Conservation (phyloP, 169 alveolate species). For the Eimeria praecox region DNA sequence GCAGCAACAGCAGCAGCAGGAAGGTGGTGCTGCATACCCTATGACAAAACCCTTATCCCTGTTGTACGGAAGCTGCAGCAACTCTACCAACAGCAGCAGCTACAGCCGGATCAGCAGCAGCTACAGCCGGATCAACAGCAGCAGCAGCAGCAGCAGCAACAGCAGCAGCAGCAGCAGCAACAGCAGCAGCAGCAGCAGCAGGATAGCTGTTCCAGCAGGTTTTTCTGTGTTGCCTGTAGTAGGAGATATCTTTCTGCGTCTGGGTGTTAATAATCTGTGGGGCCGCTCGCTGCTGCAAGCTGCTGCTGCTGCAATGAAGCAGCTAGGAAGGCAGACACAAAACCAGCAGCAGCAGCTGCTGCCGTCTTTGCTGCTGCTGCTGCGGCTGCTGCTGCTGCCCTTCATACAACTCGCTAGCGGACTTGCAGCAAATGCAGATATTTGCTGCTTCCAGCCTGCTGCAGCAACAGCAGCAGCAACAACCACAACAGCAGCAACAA, state of each 20-base stretch:
- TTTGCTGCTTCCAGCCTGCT: not conserved
- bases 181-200: constrained; percentile 32
- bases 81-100: constrained; percentile 45
- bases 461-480: constrained; percentile 35
- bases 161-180: no score
- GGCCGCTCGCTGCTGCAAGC: not conserved
- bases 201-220: not conserved
- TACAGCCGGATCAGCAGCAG: not conserved
- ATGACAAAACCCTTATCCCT: no score
- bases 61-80: not conserved
- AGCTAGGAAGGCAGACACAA: not conserved
- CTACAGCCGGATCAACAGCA: not conserved
- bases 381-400: constrained; percentile 41
- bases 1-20: constrained; percentile 35
- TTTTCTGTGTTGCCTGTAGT: not conserved
- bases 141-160: no score
- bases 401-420: not conserved
- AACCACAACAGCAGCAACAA: not conserved
- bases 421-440: not conserved
- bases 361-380: constrained; percentile 43
- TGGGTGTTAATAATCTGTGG: not conserved
- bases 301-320: not conserved
- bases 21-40: not conserved
- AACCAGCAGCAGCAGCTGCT: constrained; percentile 22
- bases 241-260: not conserved